Conservation (phyloP, 2,329 filamentous ascomycete genomes). For the Elsinoe fawcettii region DNA sequence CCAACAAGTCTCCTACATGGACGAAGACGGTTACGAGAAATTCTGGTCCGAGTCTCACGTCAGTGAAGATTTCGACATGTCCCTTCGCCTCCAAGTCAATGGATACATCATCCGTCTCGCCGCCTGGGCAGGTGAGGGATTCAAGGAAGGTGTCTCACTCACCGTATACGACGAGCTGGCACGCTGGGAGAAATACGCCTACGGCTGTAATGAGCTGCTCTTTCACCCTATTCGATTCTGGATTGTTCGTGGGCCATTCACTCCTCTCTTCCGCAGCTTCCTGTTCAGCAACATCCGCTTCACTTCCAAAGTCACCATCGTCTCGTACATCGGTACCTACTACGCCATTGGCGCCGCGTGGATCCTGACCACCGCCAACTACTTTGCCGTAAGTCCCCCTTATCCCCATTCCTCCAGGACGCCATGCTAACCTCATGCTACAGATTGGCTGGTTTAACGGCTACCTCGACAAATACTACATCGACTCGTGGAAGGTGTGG, state of each 20-base stretch:
- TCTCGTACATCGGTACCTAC: slow-evolving; percentile 64
- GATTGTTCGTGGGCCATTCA: slow-evolving; percentile 56
- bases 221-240: slow-evolving; percentile 60
- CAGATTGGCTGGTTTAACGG: slow-evolving; percentile 45
- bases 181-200: slow-evolving; percentile 67
- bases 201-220: slow-evolving; percentile 63
- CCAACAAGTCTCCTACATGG: slow-evolving; percentile 50
- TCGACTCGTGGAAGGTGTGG: slow-evolving; percentile 58
- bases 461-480: slow-evolving; percentile 57
- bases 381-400: slow-evolving; percentile 51
- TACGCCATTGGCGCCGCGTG: slow-evolving; percentile 62
- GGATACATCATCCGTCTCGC: slow-evolving; percentile 63
- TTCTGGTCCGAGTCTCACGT: slow-evolving; percentile 72
- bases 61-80: slow-evolving; percentile 65
- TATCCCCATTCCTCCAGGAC: neutral
- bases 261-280: slow-evolving; percentile 55
- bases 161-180: slow-evolving; percentile 65
- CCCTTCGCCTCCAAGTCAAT: slow-evolving; percentile 59
- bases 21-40: slow-evolving; percentile 54
- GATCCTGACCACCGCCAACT: slow-evolving; percentile 59
- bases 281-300: slow-evolving; percentile 53
- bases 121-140: slow-evolving; percentile 59
- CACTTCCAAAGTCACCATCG: slow-evolving; percentile 61
- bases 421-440: neutral
- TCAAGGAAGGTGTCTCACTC: slow-evolving; percentile 65